phyloP scores from a whole-genome alignment of 192 early-diverging fungal species.

The Dissophora ornata region DNA sequence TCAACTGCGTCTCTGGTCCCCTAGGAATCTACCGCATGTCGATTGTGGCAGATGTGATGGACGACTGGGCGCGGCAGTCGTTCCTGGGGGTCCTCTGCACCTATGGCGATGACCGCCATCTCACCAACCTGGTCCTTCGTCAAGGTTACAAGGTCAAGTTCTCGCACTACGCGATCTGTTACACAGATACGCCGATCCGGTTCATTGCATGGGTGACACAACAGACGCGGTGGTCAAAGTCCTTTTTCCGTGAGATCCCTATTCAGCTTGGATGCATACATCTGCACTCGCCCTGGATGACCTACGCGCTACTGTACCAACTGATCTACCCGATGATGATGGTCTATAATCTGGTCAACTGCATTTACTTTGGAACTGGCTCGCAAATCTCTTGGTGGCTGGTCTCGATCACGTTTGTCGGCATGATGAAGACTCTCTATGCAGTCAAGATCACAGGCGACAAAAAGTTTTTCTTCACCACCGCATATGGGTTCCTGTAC shows the following conservation, averaged over 20 bases:
- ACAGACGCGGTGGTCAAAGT: constrained; percentile 74
- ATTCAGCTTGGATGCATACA: constrained; percentile 61
- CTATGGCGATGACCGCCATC: constrained; percentile 73
- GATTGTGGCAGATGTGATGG: constrained; percentile 62
- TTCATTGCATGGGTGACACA: constrained; percentile 73
- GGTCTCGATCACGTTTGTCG: constrained; percentile 57
- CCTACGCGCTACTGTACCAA: constrained; percentile 68
- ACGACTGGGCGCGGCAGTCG: constrained; percentile 63
- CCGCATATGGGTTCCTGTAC: constrained; percentile 60
- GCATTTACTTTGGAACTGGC: constrained; percentile 49
- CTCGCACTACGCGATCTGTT: constrained; percentile 68
- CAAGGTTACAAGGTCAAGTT: constrained; percentile 64
- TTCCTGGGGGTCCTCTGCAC: constrained; percentile 71
- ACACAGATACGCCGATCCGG: constrained; percentile 66
- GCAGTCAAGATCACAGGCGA: constrained; percentile 41
- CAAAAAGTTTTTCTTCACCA: constrained; percentile 55
- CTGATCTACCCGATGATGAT: constrained; percentile 72
- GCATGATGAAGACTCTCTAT: constrained; percentile 55
- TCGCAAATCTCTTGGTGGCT: constrained; percentile 56
- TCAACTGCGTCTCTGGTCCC: constrained; percentile 73
- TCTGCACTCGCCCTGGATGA: constrained; percentile 71
- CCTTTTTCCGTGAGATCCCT: constrained; percentile 68
- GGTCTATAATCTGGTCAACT: constrained; percentile 61
- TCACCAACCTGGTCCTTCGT: constrained; percentile 67
- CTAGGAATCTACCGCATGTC: constrained; percentile 67